phyloP scores from a whole-genome alignment of 768 basidiomycete species.

The Psilocybe sp. region DNA sequence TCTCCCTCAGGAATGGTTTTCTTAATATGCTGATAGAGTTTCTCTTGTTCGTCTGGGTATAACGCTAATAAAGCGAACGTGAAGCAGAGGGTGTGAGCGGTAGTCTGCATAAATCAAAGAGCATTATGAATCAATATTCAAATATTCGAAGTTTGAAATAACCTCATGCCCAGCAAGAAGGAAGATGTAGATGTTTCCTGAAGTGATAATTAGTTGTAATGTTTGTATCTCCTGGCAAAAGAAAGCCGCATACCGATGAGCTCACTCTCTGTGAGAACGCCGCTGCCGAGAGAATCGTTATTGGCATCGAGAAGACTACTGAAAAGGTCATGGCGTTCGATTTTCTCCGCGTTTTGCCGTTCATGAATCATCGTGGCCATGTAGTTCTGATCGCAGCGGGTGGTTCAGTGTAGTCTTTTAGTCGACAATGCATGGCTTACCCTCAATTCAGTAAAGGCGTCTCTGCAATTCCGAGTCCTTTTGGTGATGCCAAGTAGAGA shows the following conservation, averaged over 20 bases:
- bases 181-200: constrained; percentile 48
- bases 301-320: constrained; percentile 50
- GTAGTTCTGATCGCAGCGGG: constrained; percentile 23
- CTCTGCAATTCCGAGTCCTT: constrained; percentile 23
- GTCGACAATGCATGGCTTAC: constrained; percentile 25
- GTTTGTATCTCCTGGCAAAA: neutral
- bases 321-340: constrained; percentile 48
- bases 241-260: constrained; percentile 28
- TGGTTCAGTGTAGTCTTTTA: neutral
- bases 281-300: constrained; percentile 29
- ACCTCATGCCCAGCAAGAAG: constrained; percentile 65
- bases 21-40: constrained; percentile 36
- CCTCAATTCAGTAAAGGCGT: constrained; percentile 42
- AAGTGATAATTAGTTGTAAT: neutral
- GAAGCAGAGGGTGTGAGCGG: constrained; percentile 38
- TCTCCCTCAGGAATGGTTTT: constrained; percentile 28
- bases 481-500: constrained; percentile 36
- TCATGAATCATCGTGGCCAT: constrained; percentile 53
- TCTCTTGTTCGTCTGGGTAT: constrained; percentile 43
- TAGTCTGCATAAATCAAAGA: constrained; percentile 26
- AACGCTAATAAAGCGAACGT: constrained; percentile 41
- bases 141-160: constrained; percentile 7
- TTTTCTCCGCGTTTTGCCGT: constrained; percentile 33
- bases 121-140: constrained; percentile 30
- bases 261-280: constrained; percentile 41